Conservation (phyloP, 1,139 yeast genomes). For the Candida dubliniensis region DNA sequence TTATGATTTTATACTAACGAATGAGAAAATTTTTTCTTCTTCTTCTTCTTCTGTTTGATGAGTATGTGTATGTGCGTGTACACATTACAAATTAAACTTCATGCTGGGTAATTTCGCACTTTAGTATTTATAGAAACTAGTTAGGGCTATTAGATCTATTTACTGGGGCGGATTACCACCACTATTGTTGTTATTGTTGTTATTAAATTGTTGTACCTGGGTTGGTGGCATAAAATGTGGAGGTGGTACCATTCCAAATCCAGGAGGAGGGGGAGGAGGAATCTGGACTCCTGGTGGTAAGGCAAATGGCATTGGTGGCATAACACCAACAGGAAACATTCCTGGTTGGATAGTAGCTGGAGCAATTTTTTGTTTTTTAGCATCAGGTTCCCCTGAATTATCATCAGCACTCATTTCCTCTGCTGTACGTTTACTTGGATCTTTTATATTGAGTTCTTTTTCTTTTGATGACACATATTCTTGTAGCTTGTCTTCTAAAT, state of each 20-base stretch:
- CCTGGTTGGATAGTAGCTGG: constrained; percentile 18
- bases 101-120: neutral
- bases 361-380: constrained; percentile 30
- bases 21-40: neutral
- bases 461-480: constrained; percentile 51
- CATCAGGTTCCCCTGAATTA: constrained; percentile 19
- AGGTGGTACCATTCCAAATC: constrained; percentile 11
- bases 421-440: constrained; percentile 29
- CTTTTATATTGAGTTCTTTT: constrained; percentile 39
- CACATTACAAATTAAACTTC: neutral
- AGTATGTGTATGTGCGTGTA: neutral
- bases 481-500: constrained; percentile 53
- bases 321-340: constrained; percentile 15
- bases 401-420: constrained; percentile 24
- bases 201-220: constrained; percentile 4
- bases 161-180: neutral
- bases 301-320: constrained; percentile 20
- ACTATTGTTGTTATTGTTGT: neutral
- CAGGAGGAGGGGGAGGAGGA: constrained; percentile 13
- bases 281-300: constrained; percentile 7
- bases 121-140: neutral
- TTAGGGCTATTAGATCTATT: constrained; percentile 1
- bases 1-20: too few relatives aligned
- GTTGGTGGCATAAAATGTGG: constrained; percentile 19
- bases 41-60: neutral